Conservation (phyloP, 106 monocot species). For the Agapanthus africanus region DNA sequence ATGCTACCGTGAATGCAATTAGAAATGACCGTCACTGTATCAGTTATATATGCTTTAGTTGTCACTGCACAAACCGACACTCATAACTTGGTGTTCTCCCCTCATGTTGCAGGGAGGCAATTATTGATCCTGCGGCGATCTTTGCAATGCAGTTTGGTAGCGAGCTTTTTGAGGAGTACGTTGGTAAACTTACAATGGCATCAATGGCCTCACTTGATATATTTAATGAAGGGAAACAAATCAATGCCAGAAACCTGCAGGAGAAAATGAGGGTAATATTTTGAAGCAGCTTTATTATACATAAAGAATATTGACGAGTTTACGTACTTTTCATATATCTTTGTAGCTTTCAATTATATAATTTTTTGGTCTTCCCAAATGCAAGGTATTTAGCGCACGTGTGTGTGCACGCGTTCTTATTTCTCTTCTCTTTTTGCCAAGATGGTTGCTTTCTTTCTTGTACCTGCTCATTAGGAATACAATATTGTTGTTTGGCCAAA, state of each 20-base stretch:
- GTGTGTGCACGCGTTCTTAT: not conserved
- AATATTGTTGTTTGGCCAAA: not conserved
- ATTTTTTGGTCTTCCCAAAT: not conserved
- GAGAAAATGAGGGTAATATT: constrained; percentile 77
- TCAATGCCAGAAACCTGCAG: constrained; percentile 70
- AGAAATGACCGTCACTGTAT: too few relatives aligned
- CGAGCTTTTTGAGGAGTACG: constrained; percentile 91
- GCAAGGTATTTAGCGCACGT: not conserved
- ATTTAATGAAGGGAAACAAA: constrained; percentile 59
- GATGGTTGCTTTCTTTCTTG: not conserved
- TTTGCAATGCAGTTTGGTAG: constrained; percentile 99
- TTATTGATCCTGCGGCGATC: constrained; percentile 89
- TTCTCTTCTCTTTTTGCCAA: not conserved
- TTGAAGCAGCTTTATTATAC: too few relatives aligned
- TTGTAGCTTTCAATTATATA: not conserved
- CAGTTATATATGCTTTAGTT: not conserved
- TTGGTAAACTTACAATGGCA: constrained; percentile 86
- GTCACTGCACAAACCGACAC: not conserved
- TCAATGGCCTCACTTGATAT: constrained; percentile 92
- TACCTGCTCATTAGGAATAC: not conserved
- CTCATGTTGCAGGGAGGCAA: constrained; percentile 49
- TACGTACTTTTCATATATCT: not conserved
- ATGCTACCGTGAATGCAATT: too few relatives aligned
- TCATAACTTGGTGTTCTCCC: not conserved
- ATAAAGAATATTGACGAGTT: not conserved